These are phyloP conservation scores for Globisporangium cylindrosporum DNA, from an alignment of 352 stramenopile genomes.

Conservation along the genomic window DNA sequence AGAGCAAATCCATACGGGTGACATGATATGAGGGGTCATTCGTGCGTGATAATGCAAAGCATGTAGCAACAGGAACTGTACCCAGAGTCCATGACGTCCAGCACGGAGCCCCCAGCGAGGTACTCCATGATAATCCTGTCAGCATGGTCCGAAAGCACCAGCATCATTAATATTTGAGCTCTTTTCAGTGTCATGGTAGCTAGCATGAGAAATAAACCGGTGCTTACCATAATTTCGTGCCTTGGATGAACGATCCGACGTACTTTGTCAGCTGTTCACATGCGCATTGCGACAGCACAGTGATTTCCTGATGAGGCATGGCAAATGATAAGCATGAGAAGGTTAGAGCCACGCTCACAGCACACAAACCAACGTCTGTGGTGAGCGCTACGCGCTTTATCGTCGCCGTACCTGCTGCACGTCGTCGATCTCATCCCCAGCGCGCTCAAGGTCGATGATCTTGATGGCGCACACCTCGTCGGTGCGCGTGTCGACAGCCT, in stretches of 20 bases:
- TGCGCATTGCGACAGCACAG: conserved; percentile 86
- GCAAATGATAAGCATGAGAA: background rate
- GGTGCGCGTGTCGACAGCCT: conserved; percentile 62
- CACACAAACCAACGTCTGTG: background rate
- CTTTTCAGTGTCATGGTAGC: background rate
- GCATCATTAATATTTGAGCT: background rate
- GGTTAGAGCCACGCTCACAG: background rate
- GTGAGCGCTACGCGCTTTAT: background rate
- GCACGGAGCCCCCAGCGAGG: conserved; percentile 89
- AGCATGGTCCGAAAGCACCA: conserved; percentile 5
- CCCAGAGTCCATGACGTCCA: conserved; percentile 82
- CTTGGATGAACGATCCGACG: conserved; percentile 82
- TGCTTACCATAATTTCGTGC: conserved; percentile 70
- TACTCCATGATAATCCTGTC: conserved; percentile 94
- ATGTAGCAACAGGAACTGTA: conserved; percentile 10
- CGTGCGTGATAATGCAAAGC: background rate
- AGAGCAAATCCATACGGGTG: background rate
- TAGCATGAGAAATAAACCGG: background rate
- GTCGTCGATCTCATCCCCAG: conserved; percentile 83
- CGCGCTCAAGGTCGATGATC: conserved; percentile 85
- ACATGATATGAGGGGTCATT: background rate
- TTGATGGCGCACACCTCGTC: conserved; percentile 78
- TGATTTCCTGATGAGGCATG: conserved; percentile 68
- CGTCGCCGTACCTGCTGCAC: conserved; percentile 60
- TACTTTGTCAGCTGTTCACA: conserved; percentile 91